A percentile compares a stretch with the other conserved stretches of the same genome.
Conservation (phyloP, 805 yeast species). For the Hanseniaspora vineae region DNA sequence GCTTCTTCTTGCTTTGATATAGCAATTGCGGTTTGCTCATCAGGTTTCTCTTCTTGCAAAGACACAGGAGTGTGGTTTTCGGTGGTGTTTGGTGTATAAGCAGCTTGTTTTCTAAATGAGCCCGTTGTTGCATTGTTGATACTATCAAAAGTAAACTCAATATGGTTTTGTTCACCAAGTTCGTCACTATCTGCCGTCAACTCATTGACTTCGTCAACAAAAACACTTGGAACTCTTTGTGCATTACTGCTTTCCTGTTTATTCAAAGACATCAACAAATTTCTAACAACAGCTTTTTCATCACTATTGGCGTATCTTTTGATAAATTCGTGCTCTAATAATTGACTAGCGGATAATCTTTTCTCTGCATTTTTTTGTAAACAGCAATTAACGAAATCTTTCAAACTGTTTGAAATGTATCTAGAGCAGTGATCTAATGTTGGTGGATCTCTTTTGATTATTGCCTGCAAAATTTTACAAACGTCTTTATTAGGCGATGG, state of each 20-base stretch:
- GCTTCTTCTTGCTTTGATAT: too few relatives aligned
- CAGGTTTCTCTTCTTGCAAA: too few relatives aligned
- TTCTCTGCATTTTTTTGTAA: conserved; percentile 49
- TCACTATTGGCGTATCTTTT: conserved; percentile 22
- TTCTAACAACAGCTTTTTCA: conserved; percentile 24
- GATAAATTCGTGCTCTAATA: conserved; percentile 45
- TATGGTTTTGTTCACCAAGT: too few relatives aligned
- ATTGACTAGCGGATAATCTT: conserved; percentile 48
- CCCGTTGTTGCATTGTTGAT: too few relatives aligned
- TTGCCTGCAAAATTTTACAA: conserved; percentile 57
- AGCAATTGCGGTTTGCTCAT: too few relatives aligned
- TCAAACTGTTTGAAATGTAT: conserved; percentile 16
- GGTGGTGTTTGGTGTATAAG: too few relatives aligned
- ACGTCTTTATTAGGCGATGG: conserved; percentile 69
- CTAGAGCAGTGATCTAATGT: conserved; percentile 27
- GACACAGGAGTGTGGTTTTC: too few relatives aligned
- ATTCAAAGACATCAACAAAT: conserved; percentile 27
- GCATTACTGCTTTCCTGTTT: conserved; percentile 4
- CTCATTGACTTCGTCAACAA: too few relatives aligned
- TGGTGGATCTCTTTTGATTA: conserved; percentile 59
- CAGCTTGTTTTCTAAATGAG: too few relatives aligned
- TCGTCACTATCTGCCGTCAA: too few relatives aligned
- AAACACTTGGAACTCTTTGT: too few relatives aligned
- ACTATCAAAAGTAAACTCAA: too few relatives aligned
- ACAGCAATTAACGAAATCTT: conserved; percentile 50